A percentile compares a stretch with the other conserved stretches of the same genome.
Conservation (phyloP, 192 early-diverging fungal species). For the Dissophora globulifera region DNA sequence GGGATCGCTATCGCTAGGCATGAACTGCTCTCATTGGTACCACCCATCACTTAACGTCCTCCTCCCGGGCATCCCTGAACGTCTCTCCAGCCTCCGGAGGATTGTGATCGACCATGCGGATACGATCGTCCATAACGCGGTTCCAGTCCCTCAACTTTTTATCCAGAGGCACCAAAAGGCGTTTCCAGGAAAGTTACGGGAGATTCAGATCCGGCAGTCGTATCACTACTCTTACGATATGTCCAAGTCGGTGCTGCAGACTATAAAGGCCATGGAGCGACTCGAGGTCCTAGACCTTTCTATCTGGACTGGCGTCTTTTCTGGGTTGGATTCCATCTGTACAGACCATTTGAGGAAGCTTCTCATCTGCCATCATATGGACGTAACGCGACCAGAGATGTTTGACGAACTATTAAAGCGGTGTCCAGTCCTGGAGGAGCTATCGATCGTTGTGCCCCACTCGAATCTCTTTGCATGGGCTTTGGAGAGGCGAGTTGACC, state of each 20-base stretch:
- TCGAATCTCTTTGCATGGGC: conserved; percentile 29
- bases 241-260: conserved; percentile 39
- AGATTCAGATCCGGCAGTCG: conserved; percentile 36
- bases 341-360: conserved; percentile 28
- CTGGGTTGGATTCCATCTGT: conserved; percentile 30
- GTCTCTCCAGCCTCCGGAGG: conserved; percentile 23
- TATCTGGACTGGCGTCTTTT: conserved; percentile 34
- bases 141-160: conserved; percentile 22
- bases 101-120: conserved; percentile 43
- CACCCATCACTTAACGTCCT: conserved; percentile 34
- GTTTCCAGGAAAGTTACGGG: conserved; percentile 35
- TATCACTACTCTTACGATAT: conserved; percentile 44
- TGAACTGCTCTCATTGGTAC: conserved; percentile 42
- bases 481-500: background rate
- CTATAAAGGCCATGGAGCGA: conserved; percentile 29
- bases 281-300: conserved; percentile 36
- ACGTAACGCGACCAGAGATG: conserved; percentile 16
- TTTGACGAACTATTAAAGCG: conserved; percentile 32
- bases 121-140: conserved; percentile 13
- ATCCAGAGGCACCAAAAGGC: conserved; percentile 34
- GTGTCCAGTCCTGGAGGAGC: conserved; percentile 34
- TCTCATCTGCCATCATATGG: conserved; percentile 43
- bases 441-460: conserved; percentile 41
- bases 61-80: conserved; percentile 26
- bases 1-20: conserved; percentile 27